A percentile compares a stretch with the other conserved stretches of the same genome.
Evolutionary conservation across 495 filamentous ascomycete species (phyloP).

Genomic region (Aspergillus avenaceus): DNA sequence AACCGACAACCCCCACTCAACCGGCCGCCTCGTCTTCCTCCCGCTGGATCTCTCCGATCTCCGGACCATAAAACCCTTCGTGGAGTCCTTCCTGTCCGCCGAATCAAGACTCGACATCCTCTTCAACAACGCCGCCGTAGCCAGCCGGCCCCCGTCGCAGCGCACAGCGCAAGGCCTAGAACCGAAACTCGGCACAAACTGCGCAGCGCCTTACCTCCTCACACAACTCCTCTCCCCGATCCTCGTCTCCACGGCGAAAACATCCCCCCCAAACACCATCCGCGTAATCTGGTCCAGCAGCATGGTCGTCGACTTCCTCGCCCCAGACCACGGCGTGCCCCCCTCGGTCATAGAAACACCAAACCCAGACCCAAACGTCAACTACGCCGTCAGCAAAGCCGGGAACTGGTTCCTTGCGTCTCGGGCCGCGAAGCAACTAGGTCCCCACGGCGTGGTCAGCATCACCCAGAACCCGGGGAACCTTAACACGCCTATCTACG

Average conservation of each 20-base stretch:
- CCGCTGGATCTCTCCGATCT: background rate
- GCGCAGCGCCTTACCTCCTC: background rate
- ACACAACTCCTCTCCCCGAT: background rate
- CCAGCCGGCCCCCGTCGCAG: background rate
- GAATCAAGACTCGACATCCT: background rate
- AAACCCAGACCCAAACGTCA: background rate
- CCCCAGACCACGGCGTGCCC: background rate
- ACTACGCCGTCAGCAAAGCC: conserved; percentile 5
- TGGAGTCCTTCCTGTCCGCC: background rate
- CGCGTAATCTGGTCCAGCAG: conserved; percentile 7
- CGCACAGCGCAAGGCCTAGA: background rate
- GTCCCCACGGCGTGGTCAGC: background rate
- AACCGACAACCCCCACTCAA: conserved; percentile 12
- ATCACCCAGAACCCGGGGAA: conserved; percentile 9
- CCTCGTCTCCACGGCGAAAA: background rate
- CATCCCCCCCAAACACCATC: background rate
- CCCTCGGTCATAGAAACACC: background rate
- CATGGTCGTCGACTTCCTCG: conserved; percentile 1
- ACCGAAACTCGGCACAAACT: background rate
- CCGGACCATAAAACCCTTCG: background rate
- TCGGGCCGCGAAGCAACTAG: background rate
- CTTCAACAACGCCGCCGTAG: background rate
- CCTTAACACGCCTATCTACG: background rate
- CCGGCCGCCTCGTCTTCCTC: background rate
- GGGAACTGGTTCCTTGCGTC: conserved; percentile 7